phyloP scores from a whole-genome alignment of 305 asterid species.

The Plantago coronopus region DNA sequence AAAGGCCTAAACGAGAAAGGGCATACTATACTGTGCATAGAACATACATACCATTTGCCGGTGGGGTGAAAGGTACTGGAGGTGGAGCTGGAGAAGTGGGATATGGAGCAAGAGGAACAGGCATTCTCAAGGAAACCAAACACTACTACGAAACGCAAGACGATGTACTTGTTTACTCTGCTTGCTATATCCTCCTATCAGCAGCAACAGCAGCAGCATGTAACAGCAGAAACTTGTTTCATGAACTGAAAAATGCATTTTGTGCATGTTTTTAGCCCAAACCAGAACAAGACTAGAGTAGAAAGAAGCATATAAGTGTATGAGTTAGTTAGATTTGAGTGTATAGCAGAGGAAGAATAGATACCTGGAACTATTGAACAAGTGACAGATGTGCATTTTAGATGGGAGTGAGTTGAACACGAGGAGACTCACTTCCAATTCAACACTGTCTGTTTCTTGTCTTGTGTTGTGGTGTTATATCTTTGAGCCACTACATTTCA shows the following conservation, averaged over 20 bases:
- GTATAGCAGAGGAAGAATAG: neutral
- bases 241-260: conserved; percentile 4
- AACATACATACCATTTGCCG: conserved; percentile 3
- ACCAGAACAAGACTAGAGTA: neutral
- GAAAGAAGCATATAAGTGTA: too few relatives aligned
- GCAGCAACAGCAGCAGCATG: neutral
- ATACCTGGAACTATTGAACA: too few relatives aligned
- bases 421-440: neutral
- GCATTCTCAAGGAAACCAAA: conserved; percentile 1
- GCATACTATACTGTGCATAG: too few relatives aligned
- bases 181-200: too few relatives aligned
- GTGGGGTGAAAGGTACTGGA: conserved; percentile 5
- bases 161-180: neutral
- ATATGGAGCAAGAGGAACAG: conserved; percentile 14
- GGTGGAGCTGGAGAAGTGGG: conserved; percentile 9
- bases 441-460: too few relatives aligned
- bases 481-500: conserved; percentile 1
- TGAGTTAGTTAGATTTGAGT: too few relatives aligned
- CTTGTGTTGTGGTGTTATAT: too few relatives aligned
- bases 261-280: neutral
- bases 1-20: too few relatives aligned
- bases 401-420: too few relatives aligned
- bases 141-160: neutral
- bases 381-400: too few relatives aligned
- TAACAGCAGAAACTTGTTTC: conserved; percentile 2